These are phyloP conservation scores for Rhazya stricta DNA, from an alignment of 257 asterid genomes.

Conservation along the genomic window DNA sequence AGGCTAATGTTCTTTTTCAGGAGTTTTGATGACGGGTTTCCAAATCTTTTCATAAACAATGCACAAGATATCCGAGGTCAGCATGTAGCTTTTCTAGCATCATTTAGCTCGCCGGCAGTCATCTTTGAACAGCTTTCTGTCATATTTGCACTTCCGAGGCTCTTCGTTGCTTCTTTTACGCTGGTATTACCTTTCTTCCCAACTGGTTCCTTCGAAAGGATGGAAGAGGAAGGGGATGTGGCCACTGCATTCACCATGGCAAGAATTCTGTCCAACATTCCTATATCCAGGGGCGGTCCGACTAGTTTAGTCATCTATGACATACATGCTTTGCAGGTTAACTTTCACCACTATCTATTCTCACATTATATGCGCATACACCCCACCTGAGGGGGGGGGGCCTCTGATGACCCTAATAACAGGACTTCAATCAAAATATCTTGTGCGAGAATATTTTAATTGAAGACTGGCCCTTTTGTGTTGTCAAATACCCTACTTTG, in stretches of 20 bases:
- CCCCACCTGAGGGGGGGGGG: neutral
- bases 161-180: conserved; percentile 77
- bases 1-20: conserved; percentile 33
- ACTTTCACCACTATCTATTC: neutral
- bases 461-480: neutral
- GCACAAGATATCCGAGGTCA: conserved; percentile 89
- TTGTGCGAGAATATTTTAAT: neutral
- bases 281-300: conserved; percentile 92
- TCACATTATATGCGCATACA: neutral
- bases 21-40: conserved; percentile 94
- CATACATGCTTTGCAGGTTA: conserved; percentile 88
- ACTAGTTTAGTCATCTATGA: conserved; percentile 85
- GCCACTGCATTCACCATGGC: conserved; percentile 98
- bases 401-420: neutral
- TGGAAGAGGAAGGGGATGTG: conserved; percentile 96
- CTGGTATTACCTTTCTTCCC: conserved; percentile 89
- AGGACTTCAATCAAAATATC: neutral
- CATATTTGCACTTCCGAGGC: conserved; percentile 88
- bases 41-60: conserved; percentile 82
- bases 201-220: conserved; percentile 86
- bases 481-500: neutral
- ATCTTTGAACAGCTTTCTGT: conserved; percentile 95
- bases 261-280: conserved; percentile 80
- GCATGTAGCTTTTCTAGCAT: conserved; percentile 85
- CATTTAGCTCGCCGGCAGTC: conserved; percentile 87